These are phyloP conservation scores for Phytophthora melonis DNA, from an alignment of 352 stramenopile genomes.

Conservation along the genomic window DNA sequence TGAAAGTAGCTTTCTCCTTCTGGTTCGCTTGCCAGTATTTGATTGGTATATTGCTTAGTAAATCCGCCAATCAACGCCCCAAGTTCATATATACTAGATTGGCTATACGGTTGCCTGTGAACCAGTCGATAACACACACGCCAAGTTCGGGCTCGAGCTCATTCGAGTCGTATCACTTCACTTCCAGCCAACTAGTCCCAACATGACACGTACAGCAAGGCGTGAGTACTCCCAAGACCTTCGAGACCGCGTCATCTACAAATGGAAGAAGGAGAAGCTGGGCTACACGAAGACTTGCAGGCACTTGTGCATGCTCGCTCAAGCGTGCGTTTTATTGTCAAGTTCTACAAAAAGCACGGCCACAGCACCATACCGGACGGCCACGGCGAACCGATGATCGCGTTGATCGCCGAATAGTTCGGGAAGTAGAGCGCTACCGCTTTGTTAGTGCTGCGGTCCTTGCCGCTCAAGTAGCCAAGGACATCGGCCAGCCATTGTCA, in stretches of 20 bases:
- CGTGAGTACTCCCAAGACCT: neutral
- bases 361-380: neutral
- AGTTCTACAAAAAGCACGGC: neutral
- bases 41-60: neutral
- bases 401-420: neutral
- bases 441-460: neutral
- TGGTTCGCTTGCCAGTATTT: neutral
- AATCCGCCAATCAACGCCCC: neutral
- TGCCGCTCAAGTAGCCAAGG: neutral
- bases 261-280: neutral
- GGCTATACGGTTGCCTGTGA: neutral
- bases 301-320: neutral
- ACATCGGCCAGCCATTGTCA: neutral
- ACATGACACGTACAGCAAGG: neutral
- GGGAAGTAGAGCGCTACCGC: neutral
- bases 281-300: neutral
- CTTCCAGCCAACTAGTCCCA: neutral
- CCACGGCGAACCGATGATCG: neutral
- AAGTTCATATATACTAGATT: neutral
- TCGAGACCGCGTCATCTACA: neutral
- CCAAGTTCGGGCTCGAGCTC: neutral
- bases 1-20: neutral
- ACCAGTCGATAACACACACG: neutral
- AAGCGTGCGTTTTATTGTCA: neutral
- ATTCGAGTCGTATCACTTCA: neutral